Percentiles rank a stretch among this genome's conserved stretches.
Conservation (phyloP, 1,139 yeast genomes). For the Eremothecium sinecaudum region DNA sequence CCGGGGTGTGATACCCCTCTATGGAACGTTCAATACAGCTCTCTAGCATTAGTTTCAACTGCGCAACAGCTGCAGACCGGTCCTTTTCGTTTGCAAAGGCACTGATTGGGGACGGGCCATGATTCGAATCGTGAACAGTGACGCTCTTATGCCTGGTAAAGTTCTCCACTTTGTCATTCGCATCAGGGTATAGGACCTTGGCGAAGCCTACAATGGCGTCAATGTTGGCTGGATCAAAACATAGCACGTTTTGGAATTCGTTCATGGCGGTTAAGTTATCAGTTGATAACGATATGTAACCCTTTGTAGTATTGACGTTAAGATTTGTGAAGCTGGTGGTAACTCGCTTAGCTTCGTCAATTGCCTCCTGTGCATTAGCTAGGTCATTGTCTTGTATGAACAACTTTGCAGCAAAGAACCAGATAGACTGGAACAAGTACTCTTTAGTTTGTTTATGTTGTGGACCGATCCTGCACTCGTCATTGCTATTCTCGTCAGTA, state of each 20-base stretch:
- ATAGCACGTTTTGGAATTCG: conserved; percentile 62
- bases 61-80: conserved; percentile 52
- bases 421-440: conserved; percentile 47
- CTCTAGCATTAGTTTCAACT: conserved; percentile 57
- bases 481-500: conserved; percentile 16
- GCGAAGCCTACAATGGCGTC: conserved; percentile 62
- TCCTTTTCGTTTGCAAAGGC: conserved; percentile 42
- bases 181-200: conserved; percentile 39
- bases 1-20: conserved; percentile 51
- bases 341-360: conserved; percentile 56
- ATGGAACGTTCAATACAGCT: conserved; percentile 40
- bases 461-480: conserved; percentile 12
- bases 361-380: conserved; percentile 62
- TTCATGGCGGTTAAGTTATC: conserved; percentile 41
- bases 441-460: conserved; percentile 20
- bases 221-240: conserved; percentile 41
- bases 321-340: conserved; percentile 24
- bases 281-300: conserved; percentile 34
- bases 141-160: conserved; percentile 9
- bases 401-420: conserved; percentile 67
- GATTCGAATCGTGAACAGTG: not conserved
- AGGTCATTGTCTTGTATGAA: conserved; percentile 49
- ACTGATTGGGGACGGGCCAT: not conserved
- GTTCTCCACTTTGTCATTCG: conserved; percentile 10
- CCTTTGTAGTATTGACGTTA: conserved; percentile 51